Base-by-base conservation (phyloP, 2,329 filamentous ascomycete species). In the Amauroascus niger region DNA sequence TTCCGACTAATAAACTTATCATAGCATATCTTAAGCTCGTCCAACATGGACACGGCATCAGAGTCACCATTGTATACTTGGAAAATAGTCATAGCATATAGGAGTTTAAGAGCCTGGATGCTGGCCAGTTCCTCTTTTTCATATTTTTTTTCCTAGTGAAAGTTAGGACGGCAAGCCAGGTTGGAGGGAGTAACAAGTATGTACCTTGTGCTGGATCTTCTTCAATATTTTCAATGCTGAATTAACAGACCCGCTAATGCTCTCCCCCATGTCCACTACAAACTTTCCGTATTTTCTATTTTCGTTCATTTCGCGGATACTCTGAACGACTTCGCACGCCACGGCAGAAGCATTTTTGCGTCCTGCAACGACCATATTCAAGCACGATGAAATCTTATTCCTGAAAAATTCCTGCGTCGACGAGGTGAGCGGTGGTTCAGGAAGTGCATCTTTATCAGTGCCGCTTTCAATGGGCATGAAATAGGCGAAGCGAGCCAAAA, bases 51-150 rank as follows among this genome's bases (percentile, higher is more conserved):
- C 20, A 95, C 79, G 0, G 89, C 87, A 64, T 97, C 93, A 0
- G 86, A 77, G 55, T 95, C 89, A 22, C 88, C 87, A 63, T 91
- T 90, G 71, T 95, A 95, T 7, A 95, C 78, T 67, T 96, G 88
- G 53, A 97, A 76, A 13, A 96, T 80, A 0, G 88, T 86, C 50
- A 96, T 79, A 0, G 88, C 84, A 66, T 95, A 88, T 1, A 97
- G 78, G 33, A 96, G 76, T 18, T 85, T 84, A 55, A 96, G 79
- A 0, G 87, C 86, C 56, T 82, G 81, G 14, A 74, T 74, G 50
- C 64, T 64, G 1, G 65, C 60, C 20, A 56, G 57, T 47, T 65
- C 61, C 22, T 62, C 80, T 32, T 75, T 80, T 28, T 75, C 74
- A 20, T 76, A 70, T 7, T 78, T 74, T 41, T 79, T 77, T 18